Percentiles rank a stretch among this genome's conserved stretches.
Evolutionary conservation across 306 rosid species (phyloP).

Genomic region (Astragalus membranaceus): DNA sequence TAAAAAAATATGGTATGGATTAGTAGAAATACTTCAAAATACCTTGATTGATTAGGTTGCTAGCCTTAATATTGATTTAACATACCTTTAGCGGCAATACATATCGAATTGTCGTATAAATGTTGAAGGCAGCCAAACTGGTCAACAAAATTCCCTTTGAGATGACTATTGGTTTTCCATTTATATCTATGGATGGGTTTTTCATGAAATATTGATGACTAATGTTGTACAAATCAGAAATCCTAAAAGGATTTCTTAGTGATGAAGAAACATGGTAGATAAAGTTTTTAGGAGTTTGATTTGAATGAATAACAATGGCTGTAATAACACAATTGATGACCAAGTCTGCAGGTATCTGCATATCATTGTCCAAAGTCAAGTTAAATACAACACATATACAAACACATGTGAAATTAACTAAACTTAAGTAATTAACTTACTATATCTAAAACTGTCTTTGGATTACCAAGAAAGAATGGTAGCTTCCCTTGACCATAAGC

Average conservation of each 20-base stretch:
- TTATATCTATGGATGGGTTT: background rate
- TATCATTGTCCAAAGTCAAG: background rate
- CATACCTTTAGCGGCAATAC: conserved; percentile 35
- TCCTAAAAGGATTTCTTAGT: conserved; percentile 21
- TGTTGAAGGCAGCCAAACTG: conserved; percentile 18
- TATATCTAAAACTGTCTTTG: conserved; percentile 25
- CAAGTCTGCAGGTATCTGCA: conserved; percentile 51
- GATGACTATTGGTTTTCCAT: conserved; percentile 23
- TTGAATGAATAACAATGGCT: conserved; percentile 25
- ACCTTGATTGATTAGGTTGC: background rate
- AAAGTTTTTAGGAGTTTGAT: background rate
- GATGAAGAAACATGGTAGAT: conserved; percentile 46
- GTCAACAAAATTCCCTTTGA: background rate
- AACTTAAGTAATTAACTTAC: background rate
- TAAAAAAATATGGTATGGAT: background rate
- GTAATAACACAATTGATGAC: conserved; percentile 34
- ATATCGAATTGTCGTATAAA: conserved; percentile 9
- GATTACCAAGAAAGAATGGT: conserved; percentile 24
- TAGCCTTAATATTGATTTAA: background rate
- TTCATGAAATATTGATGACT: conserved; percentile 3
- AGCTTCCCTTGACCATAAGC: conserved; percentile 37
- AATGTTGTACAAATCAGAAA: background rate
- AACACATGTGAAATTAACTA: background rate
- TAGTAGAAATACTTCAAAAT: background rate
- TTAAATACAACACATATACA: background rate